Evolutionary conservation across 139 green algal species (phyloP).

Genomic region (Chlorella sp.): DNA sequence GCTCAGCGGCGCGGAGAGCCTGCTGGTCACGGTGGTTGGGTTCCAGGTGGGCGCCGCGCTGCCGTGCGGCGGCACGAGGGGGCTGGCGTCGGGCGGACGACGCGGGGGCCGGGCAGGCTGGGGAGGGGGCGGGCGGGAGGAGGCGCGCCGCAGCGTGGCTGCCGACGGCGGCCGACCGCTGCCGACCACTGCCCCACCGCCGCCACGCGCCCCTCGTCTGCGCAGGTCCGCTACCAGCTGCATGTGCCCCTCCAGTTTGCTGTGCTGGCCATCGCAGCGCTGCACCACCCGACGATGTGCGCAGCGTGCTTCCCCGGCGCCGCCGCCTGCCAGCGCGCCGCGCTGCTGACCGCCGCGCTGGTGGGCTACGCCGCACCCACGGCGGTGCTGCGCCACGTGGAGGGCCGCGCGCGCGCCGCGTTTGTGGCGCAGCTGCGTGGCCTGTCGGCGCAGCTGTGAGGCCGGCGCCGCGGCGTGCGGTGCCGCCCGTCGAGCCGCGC

Average conservation of each 20-base stretch:
- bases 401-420: conserved; percentile 2
- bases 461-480: too few species aligned
- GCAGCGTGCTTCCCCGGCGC: not conserved
- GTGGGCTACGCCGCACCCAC: conserved; percentile 17
- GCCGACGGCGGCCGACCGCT: not conserved
- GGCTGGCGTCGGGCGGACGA: too few species aligned
- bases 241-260: conserved; percentile 35
- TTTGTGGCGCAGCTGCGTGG: conserved; percentile 20
- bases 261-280: not conserved
- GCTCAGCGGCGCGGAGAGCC: conserved; percentile 23
- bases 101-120: too few species aligned
- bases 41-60: not conserved
- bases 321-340: not conserved
- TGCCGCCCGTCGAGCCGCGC: too few species aligned
- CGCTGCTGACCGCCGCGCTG: not conserved
- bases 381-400: conserved; percentile 5
- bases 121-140: too few species aligned
- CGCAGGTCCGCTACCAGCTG: conserved; percentile 23
- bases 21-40: conserved; percentile 5
- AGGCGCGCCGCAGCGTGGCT: too few species aligned
- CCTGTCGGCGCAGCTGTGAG: not conserved
- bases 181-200: not conserved
- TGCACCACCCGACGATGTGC: conserved; percentile 20
- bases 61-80: not conserved
- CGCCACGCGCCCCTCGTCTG: not conserved